Conservation (phyloP, 2,329 filamentous ascomycete species). For the Cytospora piceae region DNA sequence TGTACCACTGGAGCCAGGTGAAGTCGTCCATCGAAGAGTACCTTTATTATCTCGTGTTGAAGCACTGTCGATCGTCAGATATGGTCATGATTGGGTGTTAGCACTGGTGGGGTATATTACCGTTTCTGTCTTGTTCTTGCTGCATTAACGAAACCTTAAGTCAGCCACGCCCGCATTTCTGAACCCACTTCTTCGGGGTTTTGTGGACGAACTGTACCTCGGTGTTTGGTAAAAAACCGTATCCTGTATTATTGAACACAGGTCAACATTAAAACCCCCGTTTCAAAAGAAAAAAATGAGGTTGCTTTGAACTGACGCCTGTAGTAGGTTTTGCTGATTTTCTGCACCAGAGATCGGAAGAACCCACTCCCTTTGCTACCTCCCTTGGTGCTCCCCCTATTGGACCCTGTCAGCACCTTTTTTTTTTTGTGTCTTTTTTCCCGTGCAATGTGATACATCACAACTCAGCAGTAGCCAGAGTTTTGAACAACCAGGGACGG, state of each 20-base stretch:
- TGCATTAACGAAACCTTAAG: constrained; percentile 28
- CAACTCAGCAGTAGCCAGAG: constrained; percentile 12
- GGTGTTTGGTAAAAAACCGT: constrained; percentile 32
- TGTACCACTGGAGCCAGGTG: constrained; percentile 36
- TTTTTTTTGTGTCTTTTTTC: too few species aligned
- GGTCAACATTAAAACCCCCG: too few species aligned
- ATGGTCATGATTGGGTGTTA: background rate
- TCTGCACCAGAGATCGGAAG: constrained; percentile 32
- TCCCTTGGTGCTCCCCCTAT: constrained; percentile 3
- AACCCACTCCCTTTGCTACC: constrained; percentile 27
- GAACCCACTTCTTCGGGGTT: background rate
- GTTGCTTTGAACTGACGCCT: constrained; percentile 30
- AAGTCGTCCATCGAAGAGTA: constrained; percentile 37
- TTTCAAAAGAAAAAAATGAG: too few species aligned
- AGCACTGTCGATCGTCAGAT: constrained; percentile 30
- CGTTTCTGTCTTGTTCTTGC: constrained; percentile 39
- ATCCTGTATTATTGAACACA: constrained; percentile 7
- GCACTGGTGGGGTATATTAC: constrained; percentile 27
- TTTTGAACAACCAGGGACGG: constrained; percentile 10
- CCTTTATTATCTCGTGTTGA: constrained; percentile 38
- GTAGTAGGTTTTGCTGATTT: constrained; percentile 34
- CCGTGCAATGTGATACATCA: background rate
- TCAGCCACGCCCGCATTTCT: constrained; percentile 24
- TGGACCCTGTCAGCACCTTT: constrained; percentile 10
- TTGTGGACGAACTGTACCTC: constrained; percentile 28